A percentile compares a stretch with the other conserved stretches of the same genome.
These are phyloP conservation scores for Paracorniculantispora psalliotae DNA, from an alignment of 2,329 filamentous ascomycete species.

Conservation along the genomic window DNA sequence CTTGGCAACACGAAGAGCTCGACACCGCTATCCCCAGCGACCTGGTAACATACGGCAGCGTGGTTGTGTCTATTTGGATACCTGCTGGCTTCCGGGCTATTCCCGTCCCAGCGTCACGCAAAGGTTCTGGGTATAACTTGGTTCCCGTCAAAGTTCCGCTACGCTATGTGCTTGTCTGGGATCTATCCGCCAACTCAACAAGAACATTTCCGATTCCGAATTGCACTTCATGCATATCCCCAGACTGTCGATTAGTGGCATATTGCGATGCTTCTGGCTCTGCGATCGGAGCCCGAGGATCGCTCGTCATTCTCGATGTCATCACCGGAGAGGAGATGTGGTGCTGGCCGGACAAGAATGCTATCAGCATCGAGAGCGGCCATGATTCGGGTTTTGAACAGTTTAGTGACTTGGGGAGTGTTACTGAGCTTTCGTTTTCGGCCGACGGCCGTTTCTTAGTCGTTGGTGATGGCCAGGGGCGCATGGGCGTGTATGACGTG, in stretches of 20 bases:
- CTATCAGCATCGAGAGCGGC: slow-evolving; percentile 20
- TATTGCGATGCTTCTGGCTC: slow-evolving; percentile 34
- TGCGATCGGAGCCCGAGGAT: slow-evolving; percentile 28
- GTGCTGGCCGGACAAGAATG: slow-evolving; percentile 33
- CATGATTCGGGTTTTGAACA: slow-evolving; percentile 24
- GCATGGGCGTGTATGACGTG: slow-evolving; percentile 33
- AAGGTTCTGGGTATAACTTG: slow-evolving; percentile 28
- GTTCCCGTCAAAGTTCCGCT: slow-evolving; percentile 27
- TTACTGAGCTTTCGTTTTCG: slow-evolving; percentile 36
- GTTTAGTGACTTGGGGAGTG: slow-evolving; percentile 28
- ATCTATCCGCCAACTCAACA: slow-evolving; percentile 33
- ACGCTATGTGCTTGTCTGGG: slow-evolving; percentile 36
- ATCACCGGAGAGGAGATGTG: slow-evolving; percentile 32
- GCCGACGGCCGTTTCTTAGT: slow-evolving; percentile 32
- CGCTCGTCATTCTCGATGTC: slow-evolving; percentile 33
- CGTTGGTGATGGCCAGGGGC: slow-evolving; percentile 31
- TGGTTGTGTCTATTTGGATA: slow-evolving; percentile 37
- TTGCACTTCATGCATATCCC: slow-evolving; percentile 32
- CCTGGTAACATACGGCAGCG: slow-evolving; percentile 33
- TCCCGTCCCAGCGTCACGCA: slow-evolving; percentile 22
- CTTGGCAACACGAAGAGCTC: slow-evolving; percentile 34
- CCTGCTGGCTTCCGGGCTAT: slow-evolving; percentile 33
- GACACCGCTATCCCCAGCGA: slow-evolving; percentile 35
- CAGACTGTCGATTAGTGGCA: slow-evolving; percentile 36
- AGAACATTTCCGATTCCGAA: slow-evolving; percentile 36